Conservation (phyloP, 2,329 filamentous ascomycete genomes). For the Xylariaceae sp. region DNA sequence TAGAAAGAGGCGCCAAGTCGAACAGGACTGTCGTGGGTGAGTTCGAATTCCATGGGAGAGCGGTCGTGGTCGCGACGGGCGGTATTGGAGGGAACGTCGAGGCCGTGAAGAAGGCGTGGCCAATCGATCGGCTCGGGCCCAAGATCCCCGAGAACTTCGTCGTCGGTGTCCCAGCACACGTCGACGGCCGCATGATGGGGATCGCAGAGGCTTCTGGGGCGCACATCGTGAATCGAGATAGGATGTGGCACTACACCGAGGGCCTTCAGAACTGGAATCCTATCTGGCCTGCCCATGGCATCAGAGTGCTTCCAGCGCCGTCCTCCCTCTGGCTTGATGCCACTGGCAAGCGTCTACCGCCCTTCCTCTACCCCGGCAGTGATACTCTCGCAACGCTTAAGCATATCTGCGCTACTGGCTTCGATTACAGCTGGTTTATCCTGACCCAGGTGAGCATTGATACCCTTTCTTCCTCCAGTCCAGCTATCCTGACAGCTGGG, state of each 20-base stretch:
- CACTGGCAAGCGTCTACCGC: constrained; percentile 52
- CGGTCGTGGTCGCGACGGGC: constrained; percentile 52
- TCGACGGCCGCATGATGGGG: constrained; percentile 60
- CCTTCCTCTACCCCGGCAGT: constrained; percentile 51
- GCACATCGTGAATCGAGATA: constrained; percentile 54
- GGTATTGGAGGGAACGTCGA: constrained; percentile 61
- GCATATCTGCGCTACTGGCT: constrained; percentile 56
- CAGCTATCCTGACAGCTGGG: too few species aligned
- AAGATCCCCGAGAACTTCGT: constrained; percentile 53
- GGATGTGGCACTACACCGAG: constrained; percentile 66
- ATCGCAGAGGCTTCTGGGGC: constrained; percentile 51
- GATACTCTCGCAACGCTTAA: constrained; percentile 56
- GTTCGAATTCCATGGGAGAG: constrained; percentile 50
- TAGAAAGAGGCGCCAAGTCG: constrained; percentile 47
- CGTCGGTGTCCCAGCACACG: constrained; percentile 57
- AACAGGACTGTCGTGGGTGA: constrained; percentile 42
- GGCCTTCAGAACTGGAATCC: constrained; percentile 58
- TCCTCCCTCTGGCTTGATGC: constrained; percentile 62
- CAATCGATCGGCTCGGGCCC: constrained; percentile 51
- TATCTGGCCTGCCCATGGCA: constrained; percentile 59
- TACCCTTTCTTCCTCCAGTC: too few species aligned
- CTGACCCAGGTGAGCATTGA: too few species aligned
- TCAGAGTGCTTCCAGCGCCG: constrained; percentile 56
- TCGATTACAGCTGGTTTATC: constrained; percentile 62
- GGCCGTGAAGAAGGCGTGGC: constrained; percentile 54